Evolutionary conservation across 257 asterid genomes (phyloP).

Genomic region (Capsicum baccatum): DNA sequence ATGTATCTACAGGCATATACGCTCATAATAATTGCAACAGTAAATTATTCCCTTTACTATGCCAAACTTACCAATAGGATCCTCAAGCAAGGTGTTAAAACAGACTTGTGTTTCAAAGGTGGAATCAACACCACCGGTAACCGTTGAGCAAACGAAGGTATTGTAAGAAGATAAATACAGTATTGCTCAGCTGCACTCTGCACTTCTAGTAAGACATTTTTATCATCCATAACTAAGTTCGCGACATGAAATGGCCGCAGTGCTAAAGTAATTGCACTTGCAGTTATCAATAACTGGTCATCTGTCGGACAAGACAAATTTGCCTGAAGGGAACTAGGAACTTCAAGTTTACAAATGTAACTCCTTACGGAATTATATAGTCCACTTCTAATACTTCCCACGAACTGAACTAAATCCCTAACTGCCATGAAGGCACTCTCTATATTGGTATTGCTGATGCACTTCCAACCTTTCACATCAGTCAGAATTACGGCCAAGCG

Average conservation of each 20-base stretch:
- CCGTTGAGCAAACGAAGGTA: slow-evolving; percentile 91
- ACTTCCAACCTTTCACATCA: slow-evolving; percentile 88
- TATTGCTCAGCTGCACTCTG: slow-evolving; percentile 67
- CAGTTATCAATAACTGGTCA: slow-evolving; percentile 72
- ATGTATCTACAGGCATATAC: neutral
- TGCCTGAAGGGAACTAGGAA: slow-evolving; percentile 52
- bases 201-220: slow-evolving; percentile 44
- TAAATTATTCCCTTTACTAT: neutral
- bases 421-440: slow-evolving; percentile 61
- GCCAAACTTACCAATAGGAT: slow-evolving; percentile 68
- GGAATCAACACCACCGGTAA: slow-evolving; percentile 81
- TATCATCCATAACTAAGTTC: slow-evolving; percentile 49
- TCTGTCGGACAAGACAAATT: slow-evolving; percentile 54
- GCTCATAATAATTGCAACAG: neutral
- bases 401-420: slow-evolving; percentile 60
- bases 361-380: slow-evolving; percentile 65
- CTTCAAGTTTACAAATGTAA: slow-evolving; percentile 67
- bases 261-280: slow-evolving; percentile 87
- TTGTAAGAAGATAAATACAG: slow-evolving; percentile 70
- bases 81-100: slow-evolving; percentile 79
- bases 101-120: slow-evolving; percentile 86
- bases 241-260: slow-evolving; percentile 77
- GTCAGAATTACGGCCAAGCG: slow-evolving; percentile 86
- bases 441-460: slow-evolving; percentile 44
- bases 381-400: slow-evolving; percentile 70